Conservation (phyloP, 306 rosid genomes). For the Trifolium subterraneum region DNA sequence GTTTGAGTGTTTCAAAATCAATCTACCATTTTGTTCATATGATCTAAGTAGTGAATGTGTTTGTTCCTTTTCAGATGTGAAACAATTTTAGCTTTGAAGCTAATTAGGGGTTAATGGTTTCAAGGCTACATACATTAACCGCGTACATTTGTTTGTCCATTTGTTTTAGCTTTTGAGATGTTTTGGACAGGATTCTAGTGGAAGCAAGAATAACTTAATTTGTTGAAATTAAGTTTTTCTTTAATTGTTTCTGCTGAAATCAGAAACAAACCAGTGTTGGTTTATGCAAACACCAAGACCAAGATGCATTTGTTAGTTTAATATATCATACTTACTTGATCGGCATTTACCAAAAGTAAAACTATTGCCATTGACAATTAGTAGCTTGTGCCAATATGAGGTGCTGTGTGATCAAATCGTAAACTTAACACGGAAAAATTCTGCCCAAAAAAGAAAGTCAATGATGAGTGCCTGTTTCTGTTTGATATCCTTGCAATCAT, state of each 20-base stretch:
- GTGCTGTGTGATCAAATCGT: slow-evolving; percentile 6
- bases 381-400: slow-evolving; percentile 3
- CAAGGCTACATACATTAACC: background rate
- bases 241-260: background rate
- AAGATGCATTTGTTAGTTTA: slow-evolving; percentile 26
- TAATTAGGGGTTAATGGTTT: background rate
- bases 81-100: background rate
- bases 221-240: background rate
- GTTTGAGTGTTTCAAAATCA: slow-evolving; percentile 4
- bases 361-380: background rate
- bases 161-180: background rate
- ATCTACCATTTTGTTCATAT: slow-evolving; percentile 1
- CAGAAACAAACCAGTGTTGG: background rate
- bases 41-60: background rate
- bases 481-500: slow-evolving; percentile 30
- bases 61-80: slow-evolving; percentile 28
- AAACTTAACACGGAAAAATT: background rate
- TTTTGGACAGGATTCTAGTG: background rate
- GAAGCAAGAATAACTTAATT: background rate
- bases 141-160: background rate
- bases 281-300: slow-evolving; percentile 11
- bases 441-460: slow-evolving; percentile 3
- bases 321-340: background rate
- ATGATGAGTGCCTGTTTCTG: background rate
- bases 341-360: background rate